Evolutionary conservation across 2,329 filamentous ascomycete genomes (phyloP), one percentile per base, ranked within the genome.

Genomic region (Purpureocillium takamizusanense): DNA sequence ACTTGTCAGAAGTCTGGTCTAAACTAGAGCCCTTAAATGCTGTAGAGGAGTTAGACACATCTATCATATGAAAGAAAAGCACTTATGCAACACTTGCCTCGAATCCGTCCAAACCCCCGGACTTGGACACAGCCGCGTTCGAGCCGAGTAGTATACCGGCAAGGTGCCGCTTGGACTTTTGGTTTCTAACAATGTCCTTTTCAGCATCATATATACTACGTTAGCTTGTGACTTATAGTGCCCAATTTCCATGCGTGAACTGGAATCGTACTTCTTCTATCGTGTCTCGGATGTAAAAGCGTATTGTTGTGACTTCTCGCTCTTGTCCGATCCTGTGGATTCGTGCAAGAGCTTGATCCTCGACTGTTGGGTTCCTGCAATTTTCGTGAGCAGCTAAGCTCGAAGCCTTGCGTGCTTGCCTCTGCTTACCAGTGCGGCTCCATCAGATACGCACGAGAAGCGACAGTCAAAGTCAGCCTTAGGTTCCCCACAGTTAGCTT

Each of bases 391-490:
- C 15, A 5, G 12, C n/a, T 31, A 31, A 31, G 13, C 7, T 5
- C 13, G 6, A 12, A 5, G 7, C 13, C 5, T 12, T 14, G 13
- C 15, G 13, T 7, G 13, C 5, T n/a, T 12, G 30, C 7, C 5
- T 23, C 4, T 2, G 10, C 48, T 41, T 46, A 63, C 60, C 60
- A 66, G n/a, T 72, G 68, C 0, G 70, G 69, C 37, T 75, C 70
- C 54, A 74, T 62, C 1, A 74, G 56, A 34, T 70, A 70, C 0
- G 62, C 67, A 2, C 64, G 55, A 0, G 66, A 66, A 1, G 70
- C 69, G 1, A 54, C 63, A 0, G 68, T 72, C 0, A 74, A 50
- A 0, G 67, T 69, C 7, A 72, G 52, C 0, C 66, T 69, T n/a
- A 0, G 14, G 18, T 18, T 45, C 12, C 34, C 1, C 74, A 48